Percentiles rank a stretch among this genome's conserved stretches.
These are phyloP conservation scores for Eucalyptus regnans DNA, from an alignment of 345 rosid species.

Conservation along the genomic window DNA sequence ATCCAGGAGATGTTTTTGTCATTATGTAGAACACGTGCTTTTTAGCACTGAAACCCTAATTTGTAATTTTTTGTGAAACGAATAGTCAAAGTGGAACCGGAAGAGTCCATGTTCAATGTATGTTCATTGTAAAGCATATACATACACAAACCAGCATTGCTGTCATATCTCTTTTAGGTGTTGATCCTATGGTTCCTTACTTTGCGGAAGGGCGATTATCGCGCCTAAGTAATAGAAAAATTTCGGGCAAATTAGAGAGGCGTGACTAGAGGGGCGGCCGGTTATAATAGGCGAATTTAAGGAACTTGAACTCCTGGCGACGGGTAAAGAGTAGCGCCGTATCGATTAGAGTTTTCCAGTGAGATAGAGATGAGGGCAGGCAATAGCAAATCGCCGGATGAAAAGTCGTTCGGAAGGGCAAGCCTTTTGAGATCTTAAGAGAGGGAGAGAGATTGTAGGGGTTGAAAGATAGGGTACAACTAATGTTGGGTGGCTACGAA, in stretches of 20 bases:
- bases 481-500: neutral
- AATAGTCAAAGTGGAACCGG: neutral
- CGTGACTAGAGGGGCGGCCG: fast-evolving
- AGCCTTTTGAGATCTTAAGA: neutral
- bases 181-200: neutral
- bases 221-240: neutral
- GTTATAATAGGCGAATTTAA: neutral
- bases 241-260: neutral
- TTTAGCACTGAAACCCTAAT: neutral
- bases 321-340: neutral
- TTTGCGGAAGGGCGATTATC: neutral
- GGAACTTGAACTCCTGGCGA: neutral
- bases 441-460: neutral
- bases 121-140: neutral
- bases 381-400: neutral
- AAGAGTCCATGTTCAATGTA: neutral
- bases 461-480: neutral
- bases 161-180: neutral
- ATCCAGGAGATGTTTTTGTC: neutral
- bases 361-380: neutral
- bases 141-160: neutral
- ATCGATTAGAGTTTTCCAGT: neutral
- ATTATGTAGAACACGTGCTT: neutral
- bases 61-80: neutral
- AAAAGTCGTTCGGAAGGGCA: neutral